phyloP scores from a whole-genome alignment of 768 basidiomycete genomes.

The Boletus barrowsii region DNA sequence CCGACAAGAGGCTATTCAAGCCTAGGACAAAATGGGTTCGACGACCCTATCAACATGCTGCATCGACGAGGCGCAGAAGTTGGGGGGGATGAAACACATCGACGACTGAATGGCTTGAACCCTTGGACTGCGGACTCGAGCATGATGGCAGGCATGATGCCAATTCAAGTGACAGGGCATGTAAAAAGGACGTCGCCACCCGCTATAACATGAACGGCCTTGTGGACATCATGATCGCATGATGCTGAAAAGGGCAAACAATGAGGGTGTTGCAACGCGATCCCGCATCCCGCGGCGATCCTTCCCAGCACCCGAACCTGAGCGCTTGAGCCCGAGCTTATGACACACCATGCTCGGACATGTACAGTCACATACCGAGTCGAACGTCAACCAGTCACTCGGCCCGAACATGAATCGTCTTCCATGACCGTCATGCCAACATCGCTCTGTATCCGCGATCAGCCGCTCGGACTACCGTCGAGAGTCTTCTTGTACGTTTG shows the following conservation, averaged over 20 bases:
- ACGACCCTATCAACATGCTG: constrained; percentile 23
- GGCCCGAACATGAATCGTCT: too few relatives aligned
- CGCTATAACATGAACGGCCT: too few relatives aligned
- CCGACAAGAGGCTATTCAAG: not conserved
- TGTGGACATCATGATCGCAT: too few relatives aligned
- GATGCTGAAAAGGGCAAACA: too few relatives aligned
- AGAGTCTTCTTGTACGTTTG: not conserved
- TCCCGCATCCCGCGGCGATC: not conserved
- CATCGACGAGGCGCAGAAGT: constrained; percentile 23
- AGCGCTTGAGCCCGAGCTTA: not conserved
- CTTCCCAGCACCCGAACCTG: constrained; percentile 6
- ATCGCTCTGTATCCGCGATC: constrained; percentile 9
- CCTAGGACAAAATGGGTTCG: not conserved
- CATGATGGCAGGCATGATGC: too few relatives aligned
- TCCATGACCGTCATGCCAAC: not conserved
- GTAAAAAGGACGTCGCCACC: too few relatives aligned
- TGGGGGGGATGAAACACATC: not conserved
- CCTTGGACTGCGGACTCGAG: too few relatives aligned
- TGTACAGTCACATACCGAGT: too few relatives aligned
- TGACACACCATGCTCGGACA: too few relatives aligned
- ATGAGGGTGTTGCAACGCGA: not conserved
- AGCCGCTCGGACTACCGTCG: not conserved
- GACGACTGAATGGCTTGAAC: too few relatives aligned
- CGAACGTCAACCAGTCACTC: too few relatives aligned
- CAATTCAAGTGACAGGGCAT: too few relatives aligned